Conservation (phyloP, 176 grass and related monocot species). For the Ensete glaucum region DNA sequence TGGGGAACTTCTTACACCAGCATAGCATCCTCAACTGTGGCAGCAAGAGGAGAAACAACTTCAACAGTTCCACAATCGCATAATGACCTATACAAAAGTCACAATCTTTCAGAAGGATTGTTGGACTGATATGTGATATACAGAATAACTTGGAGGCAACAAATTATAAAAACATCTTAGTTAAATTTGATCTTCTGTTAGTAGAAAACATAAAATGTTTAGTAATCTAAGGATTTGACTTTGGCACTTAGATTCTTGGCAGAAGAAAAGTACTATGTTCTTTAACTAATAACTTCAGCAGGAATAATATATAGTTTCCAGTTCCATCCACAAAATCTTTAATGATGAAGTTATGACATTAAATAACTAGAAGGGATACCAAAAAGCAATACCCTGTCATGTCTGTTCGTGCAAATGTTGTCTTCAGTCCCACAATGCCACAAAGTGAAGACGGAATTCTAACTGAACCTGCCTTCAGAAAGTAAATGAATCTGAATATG, state of each 20-base stretch:
- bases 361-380: background rate
- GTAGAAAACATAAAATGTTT: too few species aligned
- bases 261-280: background rate
- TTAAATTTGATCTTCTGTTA: too few species aligned
- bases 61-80: conserved; percentile 89
- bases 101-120: background rate
- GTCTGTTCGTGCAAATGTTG: conserved; percentile 73
- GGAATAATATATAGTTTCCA: background rate
- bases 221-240: background rate
- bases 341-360: background rate
- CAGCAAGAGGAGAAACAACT: conserved; percentile 89
- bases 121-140: too few species aligned
- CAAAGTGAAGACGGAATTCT: conserved; percentile 97
- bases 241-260: background rate
- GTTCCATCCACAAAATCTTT: background rate
- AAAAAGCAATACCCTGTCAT: conserved; percentile 67
- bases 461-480: conserved; percentile 62
- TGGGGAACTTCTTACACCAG: conserved; percentile 59
- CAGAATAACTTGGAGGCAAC: too few species aligned
- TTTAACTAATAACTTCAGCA: background rate
- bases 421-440: conserved; percentile 92
- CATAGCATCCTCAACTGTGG: conserved; percentile 82
- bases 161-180: too few species aligned
- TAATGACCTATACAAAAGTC: conserved; percentile 40
- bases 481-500: conserved; percentile 14